A percentile compares a stretch with the other conserved stretches of the same genome.
Evolutionary conservation across 768 basidiomycete genomes (phyloP).

Genomic region (Kwoniella dejecticola): DNA sequence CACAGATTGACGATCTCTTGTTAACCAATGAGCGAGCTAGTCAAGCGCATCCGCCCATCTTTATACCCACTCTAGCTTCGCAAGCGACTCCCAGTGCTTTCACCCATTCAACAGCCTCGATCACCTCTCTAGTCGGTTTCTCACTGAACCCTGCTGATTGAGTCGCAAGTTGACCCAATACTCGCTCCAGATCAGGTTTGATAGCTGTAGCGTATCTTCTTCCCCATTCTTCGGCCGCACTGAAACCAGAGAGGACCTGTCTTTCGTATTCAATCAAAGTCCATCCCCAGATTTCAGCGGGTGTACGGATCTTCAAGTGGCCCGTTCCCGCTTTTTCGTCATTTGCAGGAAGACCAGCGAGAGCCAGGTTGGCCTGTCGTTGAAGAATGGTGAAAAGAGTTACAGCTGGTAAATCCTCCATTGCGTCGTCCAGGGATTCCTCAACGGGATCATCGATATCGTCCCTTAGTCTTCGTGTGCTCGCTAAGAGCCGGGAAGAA

Average conservation of each 20-base stretch:
- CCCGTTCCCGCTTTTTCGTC: conserved; percentile 10
- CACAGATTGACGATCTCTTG: too few species aligned
- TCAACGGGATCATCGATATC: conserved; percentile 45
- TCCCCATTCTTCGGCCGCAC: conserved; percentile 51
- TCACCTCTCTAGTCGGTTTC: conserved; percentile 23
- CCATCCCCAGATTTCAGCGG: conserved; percentile 49
- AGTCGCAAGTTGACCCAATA: conserved; percentile 24
- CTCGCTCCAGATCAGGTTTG: conserved; percentile 51
- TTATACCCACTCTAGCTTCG: conserved; percentile 40
- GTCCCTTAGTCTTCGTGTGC: conserved; percentile 45
- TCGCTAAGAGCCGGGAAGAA: conserved; percentile 29
- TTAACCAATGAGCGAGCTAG: too few species aligned
- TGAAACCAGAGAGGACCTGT: conserved; percentile 50
- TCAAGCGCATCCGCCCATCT: conserved; percentile 20
- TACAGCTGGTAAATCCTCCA: conserved; percentile 53
- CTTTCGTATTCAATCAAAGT: conserved; percentile 47
- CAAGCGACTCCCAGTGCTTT: conserved; percentile 36
- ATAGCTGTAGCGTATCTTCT: conserved; percentile 42
- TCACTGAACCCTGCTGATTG: conserved; percentile 12
- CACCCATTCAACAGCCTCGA: conserved; percentile 44
- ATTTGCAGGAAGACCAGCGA: conserved; percentile 12
- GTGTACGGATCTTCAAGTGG: conserved; percentile 17
- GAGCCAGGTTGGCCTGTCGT: conserved; percentile 38
- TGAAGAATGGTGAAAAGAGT: conserved; percentile 45
- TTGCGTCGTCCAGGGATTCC: conserved; percentile 50